These are phyloP conservation scores for Juncus inflexus DNA, from an alignment of 176 grass and related monocot species.

Conservation along the genomic window DNA sequence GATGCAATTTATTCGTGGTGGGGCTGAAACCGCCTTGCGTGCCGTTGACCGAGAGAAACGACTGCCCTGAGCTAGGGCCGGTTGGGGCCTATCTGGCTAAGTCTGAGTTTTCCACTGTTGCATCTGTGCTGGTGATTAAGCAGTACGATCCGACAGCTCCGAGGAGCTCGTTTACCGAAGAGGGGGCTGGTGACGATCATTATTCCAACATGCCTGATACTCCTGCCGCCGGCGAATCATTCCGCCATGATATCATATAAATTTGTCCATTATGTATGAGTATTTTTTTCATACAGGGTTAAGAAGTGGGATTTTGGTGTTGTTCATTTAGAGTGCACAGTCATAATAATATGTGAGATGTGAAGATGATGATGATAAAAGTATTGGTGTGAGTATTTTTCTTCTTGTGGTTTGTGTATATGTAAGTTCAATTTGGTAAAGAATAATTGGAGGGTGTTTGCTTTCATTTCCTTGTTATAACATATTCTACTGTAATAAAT, in stretches of 20 bases:
- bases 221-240: neutral
- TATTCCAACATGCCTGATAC: conserved; percentile 8
- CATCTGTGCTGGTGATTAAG: conserved; percentile 41
- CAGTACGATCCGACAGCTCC: conserved; percentile 33
- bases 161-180: conserved; percentile 8
- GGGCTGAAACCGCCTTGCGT: conserved; percentile 33
- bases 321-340: too few species aligned
- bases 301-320: too few species aligned
- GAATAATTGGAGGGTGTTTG: too few species aligned
- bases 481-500: too few species aligned
- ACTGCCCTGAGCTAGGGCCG: conserved; percentile 38
- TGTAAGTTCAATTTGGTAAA: too few species aligned
- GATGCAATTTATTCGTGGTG: conserved; percentile 34
- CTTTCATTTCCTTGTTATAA: too few species aligned
- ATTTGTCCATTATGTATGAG: conserved; percentile 9
- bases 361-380: too few species aligned
- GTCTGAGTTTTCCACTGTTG: conserved; percentile 38
- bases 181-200: conserved; percentile 15
- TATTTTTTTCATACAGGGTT: too few species aligned
- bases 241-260: neutral
- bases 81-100: conserved; percentile 36
- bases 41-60: conserved; percentile 22
- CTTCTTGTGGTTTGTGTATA: too few species aligned
- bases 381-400: too few species aligned
- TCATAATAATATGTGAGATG: too few species aligned